Conservation (phyloP, 352 stramenopile genomes). For the Pythium aphanidermatum region DNA sequence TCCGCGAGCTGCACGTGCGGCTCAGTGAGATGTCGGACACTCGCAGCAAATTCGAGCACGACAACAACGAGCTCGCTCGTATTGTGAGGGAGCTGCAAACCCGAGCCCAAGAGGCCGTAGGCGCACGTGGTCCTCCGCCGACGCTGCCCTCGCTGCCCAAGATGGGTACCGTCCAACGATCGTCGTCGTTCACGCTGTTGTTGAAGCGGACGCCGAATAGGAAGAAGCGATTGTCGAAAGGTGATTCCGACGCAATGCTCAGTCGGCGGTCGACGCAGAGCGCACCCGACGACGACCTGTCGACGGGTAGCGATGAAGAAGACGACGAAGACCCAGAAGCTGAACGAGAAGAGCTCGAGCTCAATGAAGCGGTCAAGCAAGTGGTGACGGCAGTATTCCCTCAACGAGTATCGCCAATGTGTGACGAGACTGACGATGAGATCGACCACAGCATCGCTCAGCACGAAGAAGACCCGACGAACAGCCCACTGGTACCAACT, state of each 20-base stretch:
- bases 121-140: not conserved
- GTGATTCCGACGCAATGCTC: not conserved
- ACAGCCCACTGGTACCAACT: slow-evolving; percentile 10
- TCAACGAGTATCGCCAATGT: slow-evolving; percentile 10
- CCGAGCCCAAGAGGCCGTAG: slow-evolving; percentile 26
- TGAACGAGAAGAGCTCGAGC: slow-evolving; percentile 36
- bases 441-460: slow-evolving; percentile 40
- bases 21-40: slow-evolving; percentile 16
- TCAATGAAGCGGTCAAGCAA: slow-evolving; percentile 39
- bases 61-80: slow-evolving; percentile 45
- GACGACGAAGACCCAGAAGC: slow-evolving; percentile 31
- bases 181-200: slow-evolving; percentile 36
- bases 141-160: not conserved
- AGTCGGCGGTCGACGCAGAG: not conserved
- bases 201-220: slow-evolving; percentile 5
- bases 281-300: slow-evolving; percentile 35
- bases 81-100: slow-evolving; percentile 46
- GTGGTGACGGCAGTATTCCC: slow-evolving; percentile 50
- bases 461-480: slow-evolving; percentile 37
- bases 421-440: slow-evolving; percentile 28
- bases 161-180: slow-evolving; percentile 10
- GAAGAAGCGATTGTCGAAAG: not conserved
- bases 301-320: slow-evolving; percentile 38
- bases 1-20: slow-evolving; percentile 22
- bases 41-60: slow-evolving; percentile 36